phyloP scores from a whole-genome alignment of 2,329 filamentous ascomycete genomes.

The Lecanicillium sp. region DNA sequence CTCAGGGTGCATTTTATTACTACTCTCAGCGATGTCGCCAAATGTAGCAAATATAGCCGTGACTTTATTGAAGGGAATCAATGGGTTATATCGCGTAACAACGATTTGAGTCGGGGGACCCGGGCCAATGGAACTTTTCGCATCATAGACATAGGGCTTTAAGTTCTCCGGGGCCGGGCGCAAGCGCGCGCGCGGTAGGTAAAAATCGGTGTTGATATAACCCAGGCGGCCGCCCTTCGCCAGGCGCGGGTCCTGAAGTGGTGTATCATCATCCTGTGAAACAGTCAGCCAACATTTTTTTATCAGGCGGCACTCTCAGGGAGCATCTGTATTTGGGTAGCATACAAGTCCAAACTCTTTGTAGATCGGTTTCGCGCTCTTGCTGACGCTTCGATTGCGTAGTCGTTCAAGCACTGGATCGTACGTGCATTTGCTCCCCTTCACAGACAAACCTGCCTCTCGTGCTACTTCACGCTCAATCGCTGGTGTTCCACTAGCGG shows the following conservation, averaged over 20 bases:
- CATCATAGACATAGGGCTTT: constrained; percentile 75
- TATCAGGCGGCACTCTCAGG: no score
- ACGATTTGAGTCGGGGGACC: constrained; percentile 87
- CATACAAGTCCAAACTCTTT: constrained; percentile 62
- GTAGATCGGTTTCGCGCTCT: constrained; percentile 54
- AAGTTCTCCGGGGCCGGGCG: constrained; percentile 72
- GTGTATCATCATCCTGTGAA: constrained; percentile 71
- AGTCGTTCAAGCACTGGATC: constrained; percentile 52
- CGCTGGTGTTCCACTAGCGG: neutral
- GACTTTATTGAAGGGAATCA: constrained; percentile 74
- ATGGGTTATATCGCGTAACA: constrained; percentile 91
- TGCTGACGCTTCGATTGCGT: constrained; percentile 45
- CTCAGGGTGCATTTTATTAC: constrained; percentile 90
- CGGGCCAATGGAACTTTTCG: constrained; percentile 76
- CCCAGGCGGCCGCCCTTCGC: constrained; percentile 58
- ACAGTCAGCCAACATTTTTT: constrained; percentile 52
- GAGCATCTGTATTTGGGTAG: constrained; percentile 43
- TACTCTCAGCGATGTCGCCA: constrained; percentile 83
- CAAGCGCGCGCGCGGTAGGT: constrained; percentile 63
- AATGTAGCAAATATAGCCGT: constrained; percentile 70
- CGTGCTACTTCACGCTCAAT: constrained; percentile 38
- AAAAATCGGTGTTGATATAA: constrained; percentile 65
- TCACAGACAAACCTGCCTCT: constrained; percentile 47
- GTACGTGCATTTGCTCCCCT: constrained; percentile 55
- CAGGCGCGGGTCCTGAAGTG: constrained; percentile 76